A percentile compares a stretch with the other conserved stretches of the same genome.
Evolutionary conservation across 805 yeast genomes (phyloP).

Genomic region (Aciculoconidium aculeatum): DNA sequence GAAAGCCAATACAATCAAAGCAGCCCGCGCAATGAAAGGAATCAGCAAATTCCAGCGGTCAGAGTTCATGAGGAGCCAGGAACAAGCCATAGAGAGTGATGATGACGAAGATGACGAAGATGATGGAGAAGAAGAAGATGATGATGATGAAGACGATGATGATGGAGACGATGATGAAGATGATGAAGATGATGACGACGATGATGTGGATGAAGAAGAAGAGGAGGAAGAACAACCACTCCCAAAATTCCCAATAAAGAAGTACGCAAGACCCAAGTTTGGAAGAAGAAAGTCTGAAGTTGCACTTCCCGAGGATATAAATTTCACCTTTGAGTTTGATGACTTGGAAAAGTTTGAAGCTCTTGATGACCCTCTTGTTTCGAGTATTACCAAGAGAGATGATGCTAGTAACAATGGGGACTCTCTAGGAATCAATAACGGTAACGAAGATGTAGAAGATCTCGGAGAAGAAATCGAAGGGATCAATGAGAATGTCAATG

Average conservation of each 20-base stretch:
- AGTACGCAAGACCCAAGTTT: slow-evolving; percentile 16
- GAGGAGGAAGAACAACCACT: slow-evolving; percentile 6
- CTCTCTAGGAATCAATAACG: slow-evolving; percentile 34
- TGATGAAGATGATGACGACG: slow-evolving; percentile 1
- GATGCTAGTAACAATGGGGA: slow-evolving; percentile 17
- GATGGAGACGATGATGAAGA: neutral
- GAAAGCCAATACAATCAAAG: slow-evolving; percentile 51
- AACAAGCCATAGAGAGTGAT: slow-evolving; percentile 6
- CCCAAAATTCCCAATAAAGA: slow-evolving; percentile 5
- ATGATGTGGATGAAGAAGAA: slow-evolving; percentile 1
- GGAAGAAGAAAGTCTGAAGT: slow-evolving; percentile 34
- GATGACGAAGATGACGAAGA: neutral
- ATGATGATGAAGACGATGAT: slow-evolving; percentile 1
- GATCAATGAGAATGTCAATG: slow-evolving; percentile 7
- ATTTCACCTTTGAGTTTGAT: slow-evolving; percentile 36
- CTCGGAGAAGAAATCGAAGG: slow-evolving; percentile 49
- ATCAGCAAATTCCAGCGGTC: slow-evolving; percentile 11
- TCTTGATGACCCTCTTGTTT: too few relatives aligned
- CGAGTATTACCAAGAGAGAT: too few relatives aligned
- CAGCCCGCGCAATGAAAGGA: slow-evolving; percentile 29
- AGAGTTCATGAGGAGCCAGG: too few relatives aligned
- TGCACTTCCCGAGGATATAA: slow-evolving; percentile 38
- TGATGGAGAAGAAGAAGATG: neutral
- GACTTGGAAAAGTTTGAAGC: slow-evolving; percentile 22
- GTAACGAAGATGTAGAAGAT: slow-evolving; percentile 29